Evolutionary conservation across 202 grass and related monocot species (phyloP).

Genomic region (Dendrocalamus latiflorus): DNA sequence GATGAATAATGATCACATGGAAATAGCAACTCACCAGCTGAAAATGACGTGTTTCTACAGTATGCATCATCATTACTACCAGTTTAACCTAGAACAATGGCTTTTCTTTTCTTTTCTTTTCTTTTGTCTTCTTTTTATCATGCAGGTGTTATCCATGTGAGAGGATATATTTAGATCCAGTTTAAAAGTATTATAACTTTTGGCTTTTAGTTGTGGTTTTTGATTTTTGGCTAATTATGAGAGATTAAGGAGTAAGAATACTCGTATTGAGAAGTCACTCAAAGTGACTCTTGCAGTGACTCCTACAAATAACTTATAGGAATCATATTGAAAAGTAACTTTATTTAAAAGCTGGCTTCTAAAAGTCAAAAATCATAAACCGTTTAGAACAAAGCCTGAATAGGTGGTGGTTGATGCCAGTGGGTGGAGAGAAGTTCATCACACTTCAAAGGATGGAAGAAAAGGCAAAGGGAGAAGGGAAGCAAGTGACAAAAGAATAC

Average conservation of each 20-base stretch:
- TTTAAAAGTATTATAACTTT: no score
- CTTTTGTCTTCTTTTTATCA: no score
- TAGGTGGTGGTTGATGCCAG: not conserved
- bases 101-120: not conserved
- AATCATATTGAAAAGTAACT: fast-evolving
- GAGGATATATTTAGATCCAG: not conserved
- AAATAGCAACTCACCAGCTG: not conserved
- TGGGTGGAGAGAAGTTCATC: conserved; percentile 8
- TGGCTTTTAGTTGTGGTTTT: no score
- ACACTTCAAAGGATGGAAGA: not conserved
- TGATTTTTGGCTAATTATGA: no score
- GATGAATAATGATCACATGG: not conserved
- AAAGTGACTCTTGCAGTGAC: no score
- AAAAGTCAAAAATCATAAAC: no score
- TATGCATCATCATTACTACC: not conserved
- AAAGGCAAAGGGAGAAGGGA: not conserved
- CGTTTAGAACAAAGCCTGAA: not conserved
- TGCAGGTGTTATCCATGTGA: conserved; percentile 10
- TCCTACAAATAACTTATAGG: no score
- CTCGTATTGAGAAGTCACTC: no score
- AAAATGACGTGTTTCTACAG: not conserved
- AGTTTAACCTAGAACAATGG: not conserved
- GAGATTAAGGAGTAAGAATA: no score
- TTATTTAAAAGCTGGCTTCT: no score
- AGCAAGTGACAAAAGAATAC: conserved; percentile 16